Evolutionary conservation across 495 filamentous ascomycete genomes (phyloP).

Genomic region (Lophiostoma macrostomum): DNA sequence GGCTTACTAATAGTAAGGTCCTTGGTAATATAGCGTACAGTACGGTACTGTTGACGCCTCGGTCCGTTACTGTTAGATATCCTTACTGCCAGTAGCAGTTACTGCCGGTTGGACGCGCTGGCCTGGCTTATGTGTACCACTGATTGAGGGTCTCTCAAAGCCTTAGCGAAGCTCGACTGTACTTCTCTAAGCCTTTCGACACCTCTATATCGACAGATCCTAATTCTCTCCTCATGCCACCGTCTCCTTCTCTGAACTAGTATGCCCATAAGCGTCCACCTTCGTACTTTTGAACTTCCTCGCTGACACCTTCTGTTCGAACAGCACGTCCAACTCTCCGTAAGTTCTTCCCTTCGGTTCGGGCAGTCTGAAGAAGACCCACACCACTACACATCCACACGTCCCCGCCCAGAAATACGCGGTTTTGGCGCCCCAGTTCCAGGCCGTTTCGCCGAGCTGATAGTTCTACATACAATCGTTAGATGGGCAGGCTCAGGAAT

Average conservation of each 20-base stretch:
- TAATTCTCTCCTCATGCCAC: too few relatives aligned
- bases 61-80: too few relatives aligned
- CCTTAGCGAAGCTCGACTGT: too few relatives aligned
- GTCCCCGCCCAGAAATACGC: slow-evolving; percentile 28
- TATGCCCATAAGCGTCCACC: slow-evolving; percentile 17
- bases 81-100: too few relatives aligned
- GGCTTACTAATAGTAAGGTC: too few relatives aligned
- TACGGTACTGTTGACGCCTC: too few relatives aligned
- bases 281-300: slow-evolving; percentile 19
- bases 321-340: slow-evolving; percentile 71
- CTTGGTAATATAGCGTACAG: too few relatives aligned
- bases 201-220: too few relatives aligned
- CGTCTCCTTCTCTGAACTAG: not conserved
- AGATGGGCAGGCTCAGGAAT: not conserved
- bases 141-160: too few relatives aligned
- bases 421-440: slow-evolving; percentile 26
- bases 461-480: slow-evolving; percentile 10
- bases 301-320: slow-evolving; percentile 48
- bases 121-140: too few relatives aligned
- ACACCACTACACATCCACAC: slow-evolving; percentile 46
- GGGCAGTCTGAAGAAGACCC: slow-evolving; percentile 79
- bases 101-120: too few relatives aligned
- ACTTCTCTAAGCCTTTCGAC: too few relatives aligned
- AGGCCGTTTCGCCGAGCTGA: slow-evolving; percentile 12
- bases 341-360: slow-evolving; percentile 80